Evolutionary conservation across 345 rosid species (phyloP).

Genomic region (Luvunga scandens): DNA sequence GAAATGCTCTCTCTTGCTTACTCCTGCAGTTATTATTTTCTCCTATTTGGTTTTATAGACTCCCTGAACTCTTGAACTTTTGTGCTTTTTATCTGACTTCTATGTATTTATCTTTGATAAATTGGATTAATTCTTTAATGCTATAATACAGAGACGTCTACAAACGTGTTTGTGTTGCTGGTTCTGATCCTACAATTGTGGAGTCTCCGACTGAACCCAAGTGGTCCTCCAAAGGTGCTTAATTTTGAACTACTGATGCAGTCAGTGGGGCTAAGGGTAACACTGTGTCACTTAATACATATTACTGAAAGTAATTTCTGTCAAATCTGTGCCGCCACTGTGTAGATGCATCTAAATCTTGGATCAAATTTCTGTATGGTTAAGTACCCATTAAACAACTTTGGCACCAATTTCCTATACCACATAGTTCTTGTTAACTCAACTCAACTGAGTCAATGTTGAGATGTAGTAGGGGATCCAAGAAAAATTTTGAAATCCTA

Average conservation of each 20-base stretch:
- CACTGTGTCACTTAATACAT: background rate
- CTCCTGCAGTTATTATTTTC: background rate
- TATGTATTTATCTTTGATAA: background rate
- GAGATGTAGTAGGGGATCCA: background rate
- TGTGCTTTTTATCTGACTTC: background rate
- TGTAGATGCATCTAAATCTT: background rate
- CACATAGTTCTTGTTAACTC: background rate
- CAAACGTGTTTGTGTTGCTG: constrained; percentile 75
- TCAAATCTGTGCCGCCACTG: background rate
- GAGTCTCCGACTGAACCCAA: constrained; percentile 95
- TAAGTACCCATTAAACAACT: background rate
- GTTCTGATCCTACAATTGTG: constrained; percentile 57
- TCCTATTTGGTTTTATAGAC: background rate
- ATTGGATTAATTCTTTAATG: constrained; percentile 8
- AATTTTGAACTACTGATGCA: background rate
- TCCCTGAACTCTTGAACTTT: background rate
- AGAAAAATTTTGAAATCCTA: background rate
- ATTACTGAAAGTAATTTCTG: background rate
- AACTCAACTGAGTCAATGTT: background rate
- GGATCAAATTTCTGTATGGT: background rate
- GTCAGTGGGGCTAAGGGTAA: background rate
- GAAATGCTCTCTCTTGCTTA: background rate
- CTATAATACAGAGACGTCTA: constrained; percentile 54
- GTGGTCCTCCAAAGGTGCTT: constrained; percentile 84
- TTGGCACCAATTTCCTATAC: background rate